Evolutionary conservation across 2,329 filamentous ascomycete genomes (phyloP).

Genomic region (Lecanicillium sp.): DNA sequence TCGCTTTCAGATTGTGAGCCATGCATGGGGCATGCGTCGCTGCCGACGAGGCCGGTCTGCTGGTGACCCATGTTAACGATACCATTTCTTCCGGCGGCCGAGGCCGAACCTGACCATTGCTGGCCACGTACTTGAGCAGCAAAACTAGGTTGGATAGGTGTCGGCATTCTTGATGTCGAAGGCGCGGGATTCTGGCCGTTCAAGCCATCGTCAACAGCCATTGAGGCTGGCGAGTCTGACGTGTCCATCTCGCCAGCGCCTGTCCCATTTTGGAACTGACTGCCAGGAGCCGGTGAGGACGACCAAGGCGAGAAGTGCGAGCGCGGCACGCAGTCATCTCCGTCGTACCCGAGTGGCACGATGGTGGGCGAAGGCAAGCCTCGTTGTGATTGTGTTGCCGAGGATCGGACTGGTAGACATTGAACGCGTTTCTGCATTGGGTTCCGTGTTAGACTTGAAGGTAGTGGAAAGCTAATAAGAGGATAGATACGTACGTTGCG

Average conservation of each 20-base stretch:
- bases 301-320: slow-evolving; percentile 4
- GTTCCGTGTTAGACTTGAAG: too few species aligned
- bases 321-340: slow-evolving; percentile 23
- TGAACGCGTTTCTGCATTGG: slow-evolving; percentile 43
- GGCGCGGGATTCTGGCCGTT: neutral
- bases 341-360: slow-evolving; percentile 31
- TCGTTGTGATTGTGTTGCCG: slow-evolving; percentile 25
- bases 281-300: neutral
- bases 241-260: neutral
- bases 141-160: slow-evolving; percentile 51
- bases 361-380: slow-evolving; percentile 23
- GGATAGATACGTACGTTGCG: slow-evolving; percentile 32
- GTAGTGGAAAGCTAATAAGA: slow-evolving; percentile 2
- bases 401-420: slow-evolving; percentile 40
- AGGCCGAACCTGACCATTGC: slow-evolving; percentile 30
- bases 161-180: slow-evolving; percentile 42
- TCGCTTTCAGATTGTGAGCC: slow-evolving; percentile 41
- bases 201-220: slow-evolving; percentile 11
- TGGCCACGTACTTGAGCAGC: slow-evolving; percentile 46
- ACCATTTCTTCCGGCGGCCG: slow-evolving; percentile 22
- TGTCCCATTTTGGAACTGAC: neutral
- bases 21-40: slow-evolving; percentile 23
- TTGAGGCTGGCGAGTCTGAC: slow-evolving; percentile 5
- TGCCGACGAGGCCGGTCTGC: slow-evolving; percentile 25
- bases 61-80: slow-evolving; percentile 30